Conservation (phyloP, 352 stramenopile species). For the Blastocystis sp. region DNA sequence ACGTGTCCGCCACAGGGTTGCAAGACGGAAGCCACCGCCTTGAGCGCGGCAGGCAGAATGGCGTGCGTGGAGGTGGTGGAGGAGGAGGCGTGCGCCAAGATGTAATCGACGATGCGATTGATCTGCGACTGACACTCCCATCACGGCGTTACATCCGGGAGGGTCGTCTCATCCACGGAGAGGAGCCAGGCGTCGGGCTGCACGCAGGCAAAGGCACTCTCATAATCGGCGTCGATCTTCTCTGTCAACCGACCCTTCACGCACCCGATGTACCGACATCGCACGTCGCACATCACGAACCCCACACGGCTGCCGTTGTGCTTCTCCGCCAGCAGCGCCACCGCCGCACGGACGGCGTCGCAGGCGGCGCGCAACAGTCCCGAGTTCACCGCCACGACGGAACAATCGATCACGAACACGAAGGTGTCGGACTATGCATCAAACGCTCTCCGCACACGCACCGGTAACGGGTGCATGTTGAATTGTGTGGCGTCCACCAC, state of each 20-base stretch:
- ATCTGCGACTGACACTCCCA: background rate
- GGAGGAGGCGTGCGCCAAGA: background rate
- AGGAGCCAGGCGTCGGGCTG: background rate
- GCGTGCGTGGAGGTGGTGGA: constrained; percentile 16
- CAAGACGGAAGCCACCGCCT: background rate
- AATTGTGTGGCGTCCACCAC: constrained; percentile 17
- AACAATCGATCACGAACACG: constrained; percentile 1
- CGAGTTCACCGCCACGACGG: background rate
- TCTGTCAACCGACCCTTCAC: background rate
- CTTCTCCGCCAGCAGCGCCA: background rate
- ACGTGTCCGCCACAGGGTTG: background rate
- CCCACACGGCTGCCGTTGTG: background rate
- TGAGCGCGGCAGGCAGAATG: constrained; percentile 19
- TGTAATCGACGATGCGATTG: background rate
- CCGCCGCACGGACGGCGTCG: background rate
- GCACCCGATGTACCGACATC: constrained; percentile 9
- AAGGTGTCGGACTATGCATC: background rate
- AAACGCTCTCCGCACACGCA: background rate
- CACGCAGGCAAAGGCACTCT: constrained; percentile 4
- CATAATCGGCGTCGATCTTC: constrained; percentile 26
- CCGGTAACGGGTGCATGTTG: background rate
- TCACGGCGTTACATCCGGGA: background rate
- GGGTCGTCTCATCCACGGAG: background rate
- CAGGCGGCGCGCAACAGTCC: constrained; percentile 17
- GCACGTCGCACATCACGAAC: constrained; percentile 33